Base-by-base conservation (phyloP, 108 stramenopile species). In the Skeletonema costatum region DNA sequence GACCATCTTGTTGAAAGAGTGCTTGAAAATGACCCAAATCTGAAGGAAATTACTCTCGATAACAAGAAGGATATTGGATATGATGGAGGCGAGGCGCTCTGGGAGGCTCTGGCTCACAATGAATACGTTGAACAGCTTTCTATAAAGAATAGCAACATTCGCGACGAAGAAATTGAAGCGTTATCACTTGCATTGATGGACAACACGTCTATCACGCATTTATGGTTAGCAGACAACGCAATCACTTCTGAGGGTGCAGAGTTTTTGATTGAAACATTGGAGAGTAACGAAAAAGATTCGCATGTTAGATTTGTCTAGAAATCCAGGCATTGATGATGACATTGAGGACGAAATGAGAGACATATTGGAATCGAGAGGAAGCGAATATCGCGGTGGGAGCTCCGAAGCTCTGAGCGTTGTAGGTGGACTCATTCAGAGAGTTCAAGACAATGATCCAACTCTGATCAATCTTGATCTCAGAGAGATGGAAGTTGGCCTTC, bases 191-290 rank as follows among this genome's bases (percentile, higher is more conserved):
- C 38, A 25, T 64, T 64, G 63, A 14, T 64, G 36, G 63, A 64
- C 19, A 64, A 64, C 9, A 64, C 33, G 32, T 35, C 63, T 19
- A 64, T 64, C 4, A 64, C 63, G 63, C 63, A 64, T 39, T 3
- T 64, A 21, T 38, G 38, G n/a, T 64, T 64, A 11, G 38, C 35
- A 35, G 38, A 71, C 64, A 82, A 82, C 33, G 62, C 39, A 21
- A 58, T 82, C 39, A 67, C 65, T 30, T 71, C 81, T 7, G 81
- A 75, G 33, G 81, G 81, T 29, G 74, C 74, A 46, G 81, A 82
- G 56, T 82, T 75, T 59, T 76, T 82, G 60, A 82, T 82, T 62
- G 74, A 66, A 11, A 38, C 59, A 4, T 64, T 78, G 25, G 70
- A 86, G 17, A 62, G 74, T 32, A 75, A 86, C 68, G 64, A 42